These are phyloP conservation scores for Vicia faba DNA, from an alignment of 306 rosid genomes.

Conservation along the genomic window DNA sequence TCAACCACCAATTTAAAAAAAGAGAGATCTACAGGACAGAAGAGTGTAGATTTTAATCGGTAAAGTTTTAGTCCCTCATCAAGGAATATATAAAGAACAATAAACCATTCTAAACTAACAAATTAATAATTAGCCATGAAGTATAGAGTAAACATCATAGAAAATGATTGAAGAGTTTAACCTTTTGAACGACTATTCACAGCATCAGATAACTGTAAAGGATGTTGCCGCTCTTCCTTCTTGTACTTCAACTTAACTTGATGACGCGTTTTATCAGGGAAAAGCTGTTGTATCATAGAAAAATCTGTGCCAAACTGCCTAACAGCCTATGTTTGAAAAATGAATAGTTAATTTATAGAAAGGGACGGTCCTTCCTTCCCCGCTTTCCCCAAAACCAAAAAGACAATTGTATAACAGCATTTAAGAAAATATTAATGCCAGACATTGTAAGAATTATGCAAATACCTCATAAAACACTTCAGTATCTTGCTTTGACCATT, in stretches of 20 bases:
- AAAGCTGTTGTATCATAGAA: constrained; percentile 71
- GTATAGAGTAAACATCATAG: constrained; percentile 26
- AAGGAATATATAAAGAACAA: constrained; percentile 28
- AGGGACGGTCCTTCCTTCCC: constrained; percentile 7
- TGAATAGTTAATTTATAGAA: constrained; percentile 7
- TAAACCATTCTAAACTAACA: neutral
- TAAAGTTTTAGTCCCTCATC: constrained; percentile 11
- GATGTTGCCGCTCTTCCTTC: constrained; percentile 75
- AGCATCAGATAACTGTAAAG: constrained; percentile 60
- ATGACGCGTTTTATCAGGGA: constrained; percentile 63
- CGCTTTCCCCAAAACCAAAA: constrained; percentile 31
- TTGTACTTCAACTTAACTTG: constrained; percentile 80
- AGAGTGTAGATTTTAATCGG: constrained; percentile 22
- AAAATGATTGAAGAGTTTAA: constrained; percentile 37
- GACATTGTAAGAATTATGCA: constrained; percentile 23
- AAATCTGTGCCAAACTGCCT: constrained; percentile 79
- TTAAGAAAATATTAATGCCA: constrained; percentile 8
- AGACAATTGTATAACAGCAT: neutral
- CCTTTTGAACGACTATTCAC: constrained; percentile 57
- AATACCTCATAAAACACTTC: constrained; percentile 77
- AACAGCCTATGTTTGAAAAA: constrained; percentile 53
- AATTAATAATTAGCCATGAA: constrained; percentile 5
- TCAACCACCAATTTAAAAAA: constrained; percentile 58
- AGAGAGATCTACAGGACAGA: constrained; percentile 55
- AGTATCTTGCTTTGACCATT: constrained; percentile 85